Base-by-base conservation (phyloP, 2,329 filamentous ascomycete species). In the Pezicula neosporulosa region DNA sequence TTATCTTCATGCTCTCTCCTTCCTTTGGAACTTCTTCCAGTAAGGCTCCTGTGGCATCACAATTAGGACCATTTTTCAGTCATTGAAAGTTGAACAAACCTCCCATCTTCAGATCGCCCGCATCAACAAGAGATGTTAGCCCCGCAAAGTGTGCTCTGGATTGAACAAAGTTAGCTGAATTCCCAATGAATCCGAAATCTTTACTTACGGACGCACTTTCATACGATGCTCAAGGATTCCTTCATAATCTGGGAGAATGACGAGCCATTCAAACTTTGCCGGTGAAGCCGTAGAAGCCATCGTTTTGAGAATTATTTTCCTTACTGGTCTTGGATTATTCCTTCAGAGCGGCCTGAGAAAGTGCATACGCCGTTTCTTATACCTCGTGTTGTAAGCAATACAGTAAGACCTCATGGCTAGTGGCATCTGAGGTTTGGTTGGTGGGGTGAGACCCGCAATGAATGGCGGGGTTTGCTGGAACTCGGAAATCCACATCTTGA, bases 201-300 rank as follows among this genome's bases (percentile, higher is more conserved):
- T 24, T 24, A 44, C 78, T 60, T 64, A 83, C 80, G 71, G 64
- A 52, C 81, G 73, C 42, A 81, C 75, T 57, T 81, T 77, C 7
- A 86, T 67, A 50, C 85, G 74, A 74, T 85, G 85, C 57, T 75
- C 73, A 50, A 75, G 70, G 19, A 68, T 72, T 45, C 77, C 81
- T 2, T 83, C 77, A 68, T 82, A 80, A 67, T 89, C 85, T 13
- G 83, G 85, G 42, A 87, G 65, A 53, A 88, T 74, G 60, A 84
- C 82, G 37, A 89, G 77, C 72, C 82, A 89, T 67, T 87, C 82
- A 55, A 70, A 76, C 64, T 75, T 77, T 44, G 18, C 18, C 21
- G 41, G 41, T 21, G 41, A 9, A 13, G 47, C 30, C 18, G 61
- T 19, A 21, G 41, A n/a, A 27, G 49, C 16, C 42, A 44, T 45